Evolutionary conservation across 2,329 filamentous ascomycete species (phyloP), one percentile per base, ranked within the genome.

Genomic region (Colletotrichum camelliae): DNA sequence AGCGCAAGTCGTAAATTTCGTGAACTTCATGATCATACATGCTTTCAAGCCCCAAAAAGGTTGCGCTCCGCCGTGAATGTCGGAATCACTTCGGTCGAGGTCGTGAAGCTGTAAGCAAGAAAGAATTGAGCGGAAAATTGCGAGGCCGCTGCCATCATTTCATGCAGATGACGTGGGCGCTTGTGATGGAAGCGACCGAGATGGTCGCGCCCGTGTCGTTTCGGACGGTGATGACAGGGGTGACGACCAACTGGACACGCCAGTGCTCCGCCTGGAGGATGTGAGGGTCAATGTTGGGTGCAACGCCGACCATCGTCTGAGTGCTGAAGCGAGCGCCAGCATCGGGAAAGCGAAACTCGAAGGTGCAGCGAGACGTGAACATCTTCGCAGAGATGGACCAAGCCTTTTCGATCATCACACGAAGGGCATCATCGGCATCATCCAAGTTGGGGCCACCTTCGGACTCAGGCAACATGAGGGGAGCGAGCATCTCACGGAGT

Each of bases 191-290:
- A 71, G 86, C 87, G 3, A 86, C 84, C 31, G 85, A 84, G 61
- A 89, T 86, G 70, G 85, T 86, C 60, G 81, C 79, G 16, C 87
- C 88, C 3, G 83, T 86, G 48, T 91, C 89, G 77, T 90, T 89
- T 37, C 89, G 86, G 78, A 89, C 86, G 3, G 89, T 91, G 61
- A 91, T 86, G 10, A 88, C 86, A 1, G 90, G 90, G 0, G 90
- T 91, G 7, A 89, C 87, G 33, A 89, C 88, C 2, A 91, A 84
- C 69, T 88, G 87, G n/a, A 92, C 81, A 7, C 89, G 87, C 82
- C 85, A 88, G 79, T 91, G 89, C 78, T 85, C 85, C 7, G 85
- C 82, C 82, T 91, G 89, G 24, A 91, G 81, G 67, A 87, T 83
- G 70, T 84, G 80, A 1, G 86, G 83, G 43, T 87, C 84, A 33